phyloP scores from a whole-genome alignment of 768 basidiomycete genomes.

The Mycena leptocephala region DNA sequence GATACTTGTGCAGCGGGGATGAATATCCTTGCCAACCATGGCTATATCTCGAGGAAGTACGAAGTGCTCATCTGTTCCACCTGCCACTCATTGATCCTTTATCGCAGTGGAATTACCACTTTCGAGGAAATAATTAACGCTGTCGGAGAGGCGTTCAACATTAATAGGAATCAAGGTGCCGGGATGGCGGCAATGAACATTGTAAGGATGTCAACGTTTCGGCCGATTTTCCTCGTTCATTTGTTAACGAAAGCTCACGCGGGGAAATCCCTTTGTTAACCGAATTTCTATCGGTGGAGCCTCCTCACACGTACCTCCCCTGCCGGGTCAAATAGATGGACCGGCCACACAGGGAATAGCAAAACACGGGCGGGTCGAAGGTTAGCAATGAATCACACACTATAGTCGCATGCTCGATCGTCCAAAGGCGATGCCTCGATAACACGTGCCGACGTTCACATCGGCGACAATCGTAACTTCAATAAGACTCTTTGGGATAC shows the following conservation, averaged over 20 bases:
- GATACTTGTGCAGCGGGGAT: constrained; percentile 16
- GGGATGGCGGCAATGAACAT: constrained; percentile 3
- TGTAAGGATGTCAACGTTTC: constrained; percentile 6
- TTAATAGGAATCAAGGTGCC: not conserved
- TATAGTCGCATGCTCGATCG: not conserved
- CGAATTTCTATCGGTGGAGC: not conserved
- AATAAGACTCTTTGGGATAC: not conserved
- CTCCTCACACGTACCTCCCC: not conserved
- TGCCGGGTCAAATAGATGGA: not conserved
- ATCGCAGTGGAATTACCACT: constrained; percentile 1
- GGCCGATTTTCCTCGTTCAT: not conserved
- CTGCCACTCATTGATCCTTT: not conserved
- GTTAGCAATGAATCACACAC: not conserved
- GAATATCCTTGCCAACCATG: constrained; percentile 17
- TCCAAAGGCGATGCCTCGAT: constrained; percentile 17
- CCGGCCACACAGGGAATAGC: not conserved
- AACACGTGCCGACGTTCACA: constrained; percentile 7
- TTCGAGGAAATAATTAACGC: constrained; percentile 5
- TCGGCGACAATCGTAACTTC: constrained; percentile 17
- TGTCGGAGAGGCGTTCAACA: constrained; percentile 4
- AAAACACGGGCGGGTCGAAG: constrained; percentile 6
- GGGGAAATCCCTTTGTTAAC: not conserved
- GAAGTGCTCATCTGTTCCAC: not conserved
- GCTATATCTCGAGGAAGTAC: constrained; percentile 15
- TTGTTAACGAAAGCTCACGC: not conserved